Percentiles rank a stretch among this genome's conserved stretches.
These are phyloP conservation scores for Boletellus sp. DNA, from an alignment of 1,284 basidiomycete genomes.

Conservation along the genomic window DNA sequence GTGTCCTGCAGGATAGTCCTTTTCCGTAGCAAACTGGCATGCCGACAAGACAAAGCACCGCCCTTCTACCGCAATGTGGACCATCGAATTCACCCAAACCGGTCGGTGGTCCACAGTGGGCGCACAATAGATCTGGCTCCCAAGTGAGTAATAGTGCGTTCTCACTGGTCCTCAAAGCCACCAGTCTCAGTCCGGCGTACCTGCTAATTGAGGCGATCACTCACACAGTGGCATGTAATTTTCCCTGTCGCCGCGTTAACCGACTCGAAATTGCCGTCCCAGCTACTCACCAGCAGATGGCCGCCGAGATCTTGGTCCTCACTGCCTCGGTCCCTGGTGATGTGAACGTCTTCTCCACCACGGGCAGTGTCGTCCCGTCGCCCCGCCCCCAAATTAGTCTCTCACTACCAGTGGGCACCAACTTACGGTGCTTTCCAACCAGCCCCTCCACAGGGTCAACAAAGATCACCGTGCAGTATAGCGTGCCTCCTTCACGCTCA, in stretches of 20 bases:
- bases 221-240: conserved; percentile 73
- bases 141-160: conserved; percentile 58
- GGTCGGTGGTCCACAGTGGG: conserved; percentile 69
- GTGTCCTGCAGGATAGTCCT: conserved; percentile 59
- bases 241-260: conserved; percentile 44
- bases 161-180: conserved; percentile 39
- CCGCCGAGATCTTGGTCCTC: conserved; percentile 53
- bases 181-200: neutral
- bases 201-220: conserved; percentile 15
- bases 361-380: conserved; percentile 48
- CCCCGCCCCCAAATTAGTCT: conserved; percentile 69
- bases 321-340: conserved; percentile 27
- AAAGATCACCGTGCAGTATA: conserved; percentile 71
- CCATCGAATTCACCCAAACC: conserved; percentile 64
- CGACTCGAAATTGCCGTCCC: neutral
- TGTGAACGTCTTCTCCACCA: conserved; percentile 37
- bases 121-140: conserved; percentile 65
- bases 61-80: conserved; percentile 73
- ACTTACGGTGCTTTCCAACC: conserved; percentile 67
- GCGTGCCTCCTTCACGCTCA: conserved; percentile 61
- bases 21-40: conserved; percentile 61
- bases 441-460: conserved; percentile 57
- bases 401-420: conserved; percentile 69
- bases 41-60: conserved; percentile 71
- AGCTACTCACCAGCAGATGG: conserved; percentile 65